A percentile compares a stretch with the other conserved stretches of the same genome.
These are phyloP conservation scores for Phyllosticta citrichinensis DNA, from an alignment of 2,329 filamentous ascomycete species.

Conservation along the genomic window DNA sequence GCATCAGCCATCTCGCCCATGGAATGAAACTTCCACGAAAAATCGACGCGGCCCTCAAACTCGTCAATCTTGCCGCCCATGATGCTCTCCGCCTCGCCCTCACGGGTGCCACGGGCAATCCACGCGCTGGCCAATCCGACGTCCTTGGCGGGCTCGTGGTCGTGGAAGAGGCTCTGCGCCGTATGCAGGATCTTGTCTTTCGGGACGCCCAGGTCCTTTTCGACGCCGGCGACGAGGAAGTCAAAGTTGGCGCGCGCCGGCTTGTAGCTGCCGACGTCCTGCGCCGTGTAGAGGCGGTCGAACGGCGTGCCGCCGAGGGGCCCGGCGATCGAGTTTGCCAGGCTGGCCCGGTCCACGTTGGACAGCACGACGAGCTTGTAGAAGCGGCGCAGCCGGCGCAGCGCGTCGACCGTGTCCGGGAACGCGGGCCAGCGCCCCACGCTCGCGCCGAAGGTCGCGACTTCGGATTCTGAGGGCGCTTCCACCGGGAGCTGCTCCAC, in stretches of 20 bases:
- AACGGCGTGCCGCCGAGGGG: slow-evolving; percentile 47
- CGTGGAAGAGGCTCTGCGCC: slow-evolving; percentile 56
- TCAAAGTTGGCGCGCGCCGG: slow-evolving; percentile 55
- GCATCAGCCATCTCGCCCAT: slow-evolving; percentile 52
- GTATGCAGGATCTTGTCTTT: slow-evolving; percentile 54
- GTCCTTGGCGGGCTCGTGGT: slow-evolving; percentile 55
- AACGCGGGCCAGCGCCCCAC: slow-evolving; percentile 49
- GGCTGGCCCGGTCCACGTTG: slow-evolving; percentile 49
- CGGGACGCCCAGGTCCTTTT: slow-evolving; percentile 45
- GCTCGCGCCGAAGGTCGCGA: slow-evolving; percentile 40
- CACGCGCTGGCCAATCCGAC: slow-evolving; percentile 53
- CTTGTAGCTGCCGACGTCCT: slow-evolving; percentile 65
- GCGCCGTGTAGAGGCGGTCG: slow-evolving; percentile 57
- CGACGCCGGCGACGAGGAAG: slow-evolving; percentile 49
- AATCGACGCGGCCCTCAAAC: slow-evolving; percentile 22
- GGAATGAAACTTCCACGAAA: slow-evolving; percentile 49
- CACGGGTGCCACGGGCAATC: slow-evolving; percentile 47
- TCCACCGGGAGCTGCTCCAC: slow-evolving; percentile 34
- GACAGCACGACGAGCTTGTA: slow-evolving; percentile 53
- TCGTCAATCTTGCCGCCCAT: slow-evolving; percentile 36
- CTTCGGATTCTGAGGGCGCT: slow-evolving; percentile 30
- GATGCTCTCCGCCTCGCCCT: slow-evolving; percentile 24
- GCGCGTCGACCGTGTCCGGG: slow-evolving; percentile 45
- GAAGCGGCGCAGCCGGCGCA: slow-evolving; percentile 38
- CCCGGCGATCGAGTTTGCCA: slow-evolving; percentile 37